Conservation (phyloP, 345 rosid genomes). For the Zanthoxylum bungeanum region DNA sequence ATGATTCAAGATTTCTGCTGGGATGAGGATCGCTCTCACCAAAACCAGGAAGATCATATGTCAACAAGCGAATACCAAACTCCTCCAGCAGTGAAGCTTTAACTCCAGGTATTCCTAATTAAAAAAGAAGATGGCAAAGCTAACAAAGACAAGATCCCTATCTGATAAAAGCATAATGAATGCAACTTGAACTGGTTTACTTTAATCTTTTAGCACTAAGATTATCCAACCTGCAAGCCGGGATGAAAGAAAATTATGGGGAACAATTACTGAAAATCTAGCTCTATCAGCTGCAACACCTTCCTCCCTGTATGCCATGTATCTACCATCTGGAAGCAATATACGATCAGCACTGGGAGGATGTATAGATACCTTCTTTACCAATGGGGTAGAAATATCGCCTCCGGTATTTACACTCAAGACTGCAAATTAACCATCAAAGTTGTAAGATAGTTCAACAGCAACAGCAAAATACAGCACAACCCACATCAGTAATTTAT, state of each 20-base stretch:
- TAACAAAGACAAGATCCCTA: slow-evolving; percentile 11
- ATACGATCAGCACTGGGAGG: slow-evolving; percentile 64
- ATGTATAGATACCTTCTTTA: slow-evolving; percentile 44
- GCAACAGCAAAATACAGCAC: neutral
- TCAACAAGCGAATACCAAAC: slow-evolving; percentile 58
- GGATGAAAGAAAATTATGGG: slow-evolving; percentile 70
- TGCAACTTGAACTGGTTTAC: too few relatives aligned
- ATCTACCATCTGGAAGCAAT: slow-evolving; percentile 71
- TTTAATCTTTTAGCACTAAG: neutral
- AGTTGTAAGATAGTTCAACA: slow-evolving; percentile 1
- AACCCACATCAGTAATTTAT: neutral
- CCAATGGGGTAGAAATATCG: slow-evolving; percentile 23
- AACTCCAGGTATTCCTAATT: slow-evolving; percentile 62
- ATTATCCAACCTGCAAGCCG: slow-evolving; percentile 55
- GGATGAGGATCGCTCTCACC: slow-evolving; percentile 80
- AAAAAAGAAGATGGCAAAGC: neutral
- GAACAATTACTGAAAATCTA: slow-evolving; percentile 51
- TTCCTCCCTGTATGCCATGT: slow-evolving; percentile 58
- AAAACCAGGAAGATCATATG: slow-evolving; percentile 80
- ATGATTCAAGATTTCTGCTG: slow-evolving; percentile 53
- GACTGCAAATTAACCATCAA: slow-evolving; percentile 34
- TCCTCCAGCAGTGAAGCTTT: slow-evolving; percentile 59
- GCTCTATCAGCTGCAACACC: slow-evolving; percentile 56
- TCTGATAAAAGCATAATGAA: too few relatives aligned
- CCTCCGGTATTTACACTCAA: slow-evolving; percentile 27